Percentiles rank a stretch among this genome's conserved stretches.
phyloP scores from a whole-genome alignment of 345 rosid genomes.

The Hibiscus tridactylites region DNA sequence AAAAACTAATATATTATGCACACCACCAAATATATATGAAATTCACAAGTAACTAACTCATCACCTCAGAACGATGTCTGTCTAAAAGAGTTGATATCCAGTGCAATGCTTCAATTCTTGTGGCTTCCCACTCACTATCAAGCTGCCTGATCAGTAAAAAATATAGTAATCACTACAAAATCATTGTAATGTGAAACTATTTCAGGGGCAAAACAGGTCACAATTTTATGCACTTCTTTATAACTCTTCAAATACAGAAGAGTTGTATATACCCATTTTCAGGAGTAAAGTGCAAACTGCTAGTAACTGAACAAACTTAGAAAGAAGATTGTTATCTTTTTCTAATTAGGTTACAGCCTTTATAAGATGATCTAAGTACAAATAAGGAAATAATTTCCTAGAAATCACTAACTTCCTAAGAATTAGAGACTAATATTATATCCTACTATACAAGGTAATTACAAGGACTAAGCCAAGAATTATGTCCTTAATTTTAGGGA shows the following conservation, averaged over 20 bases:
- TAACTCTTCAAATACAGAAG: constrained; percentile 17
- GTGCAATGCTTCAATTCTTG: constrained; percentile 92
- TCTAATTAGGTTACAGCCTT: too few species aligned
- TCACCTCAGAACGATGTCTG: constrained; percentile 84
- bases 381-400: too few species aligned
- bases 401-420: too few species aligned
- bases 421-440: too few species aligned
- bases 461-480: too few species aligned
- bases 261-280: not conserved
- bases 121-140: constrained; percentile 74
- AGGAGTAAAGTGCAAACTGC: constrained; percentile 6
- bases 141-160: constrained; percentile 47
- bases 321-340: too few species aligned
- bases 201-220: not conserved
- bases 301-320: too few species aligned
- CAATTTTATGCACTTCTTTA: constrained; percentile 7
- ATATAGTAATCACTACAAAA: constrained; percentile 14
- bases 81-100: constrained; percentile 90
- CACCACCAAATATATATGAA: not conserved
- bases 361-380: too few species aligned
- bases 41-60: not conserved
- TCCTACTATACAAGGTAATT: too few species aligned
- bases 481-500: too few species aligned
- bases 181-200: constrained; percentile 8
- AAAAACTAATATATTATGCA: not conserved